A percentile compares a stretch with the other conserved stretches of the same genome.
phyloP scores from a whole-genome alignment of 2,329 filamentous ascomycete genomes.

The Epichloe brachyelytri region DNA sequence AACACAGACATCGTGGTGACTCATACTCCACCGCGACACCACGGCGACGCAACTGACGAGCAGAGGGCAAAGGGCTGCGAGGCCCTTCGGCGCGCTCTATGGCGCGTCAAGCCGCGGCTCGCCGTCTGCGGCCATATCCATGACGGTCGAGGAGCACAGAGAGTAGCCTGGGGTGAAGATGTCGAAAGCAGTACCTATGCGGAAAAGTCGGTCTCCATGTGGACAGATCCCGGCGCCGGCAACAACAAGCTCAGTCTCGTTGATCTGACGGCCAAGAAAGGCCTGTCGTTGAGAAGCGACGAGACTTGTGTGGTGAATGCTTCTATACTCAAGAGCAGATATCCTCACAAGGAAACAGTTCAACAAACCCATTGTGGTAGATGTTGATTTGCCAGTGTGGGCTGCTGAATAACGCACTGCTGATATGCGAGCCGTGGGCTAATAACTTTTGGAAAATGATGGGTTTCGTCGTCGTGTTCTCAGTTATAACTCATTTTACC shows the following conservation, averaged over 20 bases:
- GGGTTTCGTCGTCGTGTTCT: too few species aligned
- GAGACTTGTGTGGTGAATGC: conserved; percentile 77
- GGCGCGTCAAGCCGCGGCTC: conserved; percentile 48
- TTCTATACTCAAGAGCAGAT: conserved; percentile 56
- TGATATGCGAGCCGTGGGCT: too few species aligned
- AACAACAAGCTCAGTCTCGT: conserved; percentile 49
- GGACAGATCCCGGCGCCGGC: conserved; percentile 45
- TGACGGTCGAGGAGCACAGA: conserved; percentile 49
- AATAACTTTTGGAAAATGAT: too few species aligned
- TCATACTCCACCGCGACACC: conserved; percentile 51
- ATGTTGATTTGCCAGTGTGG: conserved; percentile 55
- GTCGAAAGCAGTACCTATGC: conserved; percentile 27
- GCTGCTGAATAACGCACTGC: conserved; percentile 3
- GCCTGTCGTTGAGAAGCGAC: conserved; percentile 5
- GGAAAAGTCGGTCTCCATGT: conserved; percentile 31
- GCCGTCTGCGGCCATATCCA: conserved; percentile 64
- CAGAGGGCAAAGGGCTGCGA: conserved; percentile 43
- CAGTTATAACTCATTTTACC: too few species aligned
- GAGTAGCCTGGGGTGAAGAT: conserved; percentile 45
- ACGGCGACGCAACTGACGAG: conserved; percentile 38
- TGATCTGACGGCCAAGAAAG: conserved; percentile 39
- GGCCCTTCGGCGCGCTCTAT: conserved; percentile 41
- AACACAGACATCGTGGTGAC: conserved; percentile 56
- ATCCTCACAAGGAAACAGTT: conserved; percentile 52
- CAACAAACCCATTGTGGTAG: conserved; percentile 75